These are phyloP conservation scores for Saccharomycopsis sp. DNA, from an alignment of 805 yeast genomes.

Conservation along the genomic window DNA sequence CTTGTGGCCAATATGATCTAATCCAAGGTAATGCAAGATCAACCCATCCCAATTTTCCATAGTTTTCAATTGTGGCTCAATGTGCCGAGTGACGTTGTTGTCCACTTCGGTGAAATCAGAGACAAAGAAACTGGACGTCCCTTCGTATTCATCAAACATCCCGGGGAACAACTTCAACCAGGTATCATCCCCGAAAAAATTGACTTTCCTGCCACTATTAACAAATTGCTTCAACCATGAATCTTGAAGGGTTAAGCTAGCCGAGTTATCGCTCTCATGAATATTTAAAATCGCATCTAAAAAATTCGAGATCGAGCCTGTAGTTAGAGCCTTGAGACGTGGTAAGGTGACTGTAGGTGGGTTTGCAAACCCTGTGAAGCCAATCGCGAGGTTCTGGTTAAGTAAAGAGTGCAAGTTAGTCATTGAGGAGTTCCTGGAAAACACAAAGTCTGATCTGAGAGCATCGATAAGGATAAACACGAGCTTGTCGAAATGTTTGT, in stretches of 20 bases:
- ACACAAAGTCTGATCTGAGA: constrained; percentile 80
- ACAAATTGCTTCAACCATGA: constrained; percentile 77
- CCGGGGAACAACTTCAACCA: constrained; percentile 78
- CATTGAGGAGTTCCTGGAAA: constrained; percentile 60
- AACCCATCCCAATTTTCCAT: constrained; percentile 69
- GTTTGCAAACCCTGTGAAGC: constrained; percentile 84
- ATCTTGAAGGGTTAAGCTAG: constrained; percentile 69
- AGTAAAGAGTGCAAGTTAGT: constrained; percentile 56
- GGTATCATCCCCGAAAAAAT: constrained; percentile 96
- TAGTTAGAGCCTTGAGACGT: constrained; percentile 83
- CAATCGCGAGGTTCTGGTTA: constrained; percentile 63
- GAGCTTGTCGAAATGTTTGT: constrained; percentile 53
- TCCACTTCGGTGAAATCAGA: constrained; percentile 95
- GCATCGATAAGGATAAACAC: constrained; percentile 91
- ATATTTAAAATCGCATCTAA: constrained; percentile 90
- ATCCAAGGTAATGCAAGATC: constrained; percentile 83
- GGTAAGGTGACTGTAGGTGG: constrained; percentile 98
- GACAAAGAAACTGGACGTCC: constrained; percentile 90
- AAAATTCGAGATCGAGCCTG: constrained; percentile 92
- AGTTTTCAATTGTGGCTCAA: constrained; percentile 47
- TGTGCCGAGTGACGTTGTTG: constrained; percentile 82
- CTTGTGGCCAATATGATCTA: constrained; percentile 97
- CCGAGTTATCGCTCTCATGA: constrained; percentile 77
- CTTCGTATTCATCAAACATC: constrained; percentile 53
- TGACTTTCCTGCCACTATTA: constrained; percentile 34